These are phyloP conservation scores for Teunomyces stri DNA, from an alignment of 805 yeast genomes.

Conservation along the genomic window DNA sequence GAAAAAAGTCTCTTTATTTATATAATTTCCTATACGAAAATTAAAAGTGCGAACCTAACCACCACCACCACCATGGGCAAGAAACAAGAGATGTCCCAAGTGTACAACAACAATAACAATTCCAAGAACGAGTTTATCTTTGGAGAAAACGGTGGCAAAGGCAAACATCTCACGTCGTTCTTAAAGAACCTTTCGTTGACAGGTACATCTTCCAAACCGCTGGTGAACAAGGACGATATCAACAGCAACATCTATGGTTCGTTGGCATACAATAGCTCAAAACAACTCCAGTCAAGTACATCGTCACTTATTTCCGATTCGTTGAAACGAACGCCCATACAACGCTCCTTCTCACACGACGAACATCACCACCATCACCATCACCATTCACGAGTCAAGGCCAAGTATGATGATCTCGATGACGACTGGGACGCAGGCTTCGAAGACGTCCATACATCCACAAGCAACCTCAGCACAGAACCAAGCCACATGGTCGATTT, in stretches of 20 bases:
- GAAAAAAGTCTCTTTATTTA: no score
- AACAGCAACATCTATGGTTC: constrained; percentile 41
- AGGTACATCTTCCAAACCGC: constrained; percentile 18
- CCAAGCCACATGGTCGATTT: constrained; percentile 33
- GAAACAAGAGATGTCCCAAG: constrained; percentile 45
- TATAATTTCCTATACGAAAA: neutral
- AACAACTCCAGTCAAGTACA: neutral
- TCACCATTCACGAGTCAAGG: constrained; percentile 10
- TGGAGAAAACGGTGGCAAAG: constrained; percentile 68
- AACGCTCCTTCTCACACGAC: constrained; percentile 15
- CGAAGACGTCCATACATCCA: constrained; percentile 33
- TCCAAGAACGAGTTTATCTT: constrained; percentile 58
- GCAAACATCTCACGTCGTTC: constrained; percentile 54
- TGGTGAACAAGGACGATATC: constrained; percentile 18
- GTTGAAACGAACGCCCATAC: constrained; percentile 12
- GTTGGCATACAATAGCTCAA: constrained; percentile 18
- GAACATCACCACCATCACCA: neutral
- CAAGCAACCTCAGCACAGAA: neutral
- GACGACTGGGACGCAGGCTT: constrained; percentile 88
- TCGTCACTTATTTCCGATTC: constrained; percentile 5
- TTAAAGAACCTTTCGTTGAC: constrained; percentile 44
- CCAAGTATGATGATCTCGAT: constrained; percentile 65
- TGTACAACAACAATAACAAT: constrained; percentile 23
- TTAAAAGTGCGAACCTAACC: neutral
- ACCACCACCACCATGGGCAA: constrained; percentile 31